These are phyloP conservation scores for Starmerella ratchasimensis DNA, from an alignment of 805 yeast species.

Conservation along the genomic window DNA sequence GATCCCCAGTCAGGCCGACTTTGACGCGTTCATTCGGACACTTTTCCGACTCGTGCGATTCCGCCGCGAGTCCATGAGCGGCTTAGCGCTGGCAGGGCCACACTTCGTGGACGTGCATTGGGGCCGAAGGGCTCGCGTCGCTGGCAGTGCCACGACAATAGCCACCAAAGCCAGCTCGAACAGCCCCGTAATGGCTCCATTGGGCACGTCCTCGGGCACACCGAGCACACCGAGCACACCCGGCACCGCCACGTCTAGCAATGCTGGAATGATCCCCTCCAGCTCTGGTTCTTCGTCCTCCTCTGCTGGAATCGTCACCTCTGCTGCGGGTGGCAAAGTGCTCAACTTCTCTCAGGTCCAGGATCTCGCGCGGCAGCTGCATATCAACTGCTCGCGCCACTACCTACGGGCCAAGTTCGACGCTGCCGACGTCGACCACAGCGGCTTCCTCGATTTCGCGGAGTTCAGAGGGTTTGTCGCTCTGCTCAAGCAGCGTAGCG, in stretches of 20 bases:
- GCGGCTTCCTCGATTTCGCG: constrained; percentile 46
- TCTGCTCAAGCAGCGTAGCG: constrained; percentile 50
- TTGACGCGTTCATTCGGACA: constrained; percentile 42
- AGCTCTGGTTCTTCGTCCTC: background rate
- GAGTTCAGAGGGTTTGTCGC: constrained; percentile 69
- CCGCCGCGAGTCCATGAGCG: constrained; percentile 48
- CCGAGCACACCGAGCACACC: background rate
- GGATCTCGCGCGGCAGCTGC: constrained; percentile 50
- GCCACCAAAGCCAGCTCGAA: constrained; percentile 11
- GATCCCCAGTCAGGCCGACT: constrained; percentile 40
- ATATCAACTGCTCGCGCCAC: constrained; percentile 52
- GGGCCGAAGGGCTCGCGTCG: constrained; percentile 26
- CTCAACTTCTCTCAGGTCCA: constrained; percentile 52
- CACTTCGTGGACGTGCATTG: constrained; percentile 53
- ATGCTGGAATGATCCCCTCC: background rate
- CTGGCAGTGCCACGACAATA: background rate
- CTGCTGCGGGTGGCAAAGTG: constrained; percentile 17
- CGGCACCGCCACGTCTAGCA: background rate
- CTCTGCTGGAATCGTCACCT: background rate
- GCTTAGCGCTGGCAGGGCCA: constrained; percentile 49
- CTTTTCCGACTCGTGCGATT: constrained; percentile 41
- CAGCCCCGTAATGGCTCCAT: too few relatives aligned
- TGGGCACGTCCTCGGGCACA: background rate
- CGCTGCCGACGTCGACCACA: constrained; percentile 36
- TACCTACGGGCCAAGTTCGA: constrained; percentile 40